These are phyloP conservation scores for Candida silvicultrix DNA, from an alignment of 805 yeast genomes.

Conservation along the genomic window DNA sequence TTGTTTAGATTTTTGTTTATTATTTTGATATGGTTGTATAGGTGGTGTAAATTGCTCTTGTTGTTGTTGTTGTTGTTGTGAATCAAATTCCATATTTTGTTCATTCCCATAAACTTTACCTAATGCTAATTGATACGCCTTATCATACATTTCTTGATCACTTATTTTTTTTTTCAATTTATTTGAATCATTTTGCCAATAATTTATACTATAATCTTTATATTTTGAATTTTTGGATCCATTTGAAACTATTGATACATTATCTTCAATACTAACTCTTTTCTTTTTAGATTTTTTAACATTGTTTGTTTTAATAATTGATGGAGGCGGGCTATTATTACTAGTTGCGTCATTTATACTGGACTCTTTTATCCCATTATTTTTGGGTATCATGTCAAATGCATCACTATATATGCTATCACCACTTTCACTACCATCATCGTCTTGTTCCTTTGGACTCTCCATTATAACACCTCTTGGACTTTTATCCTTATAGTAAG, in stretches of 20 bases:
- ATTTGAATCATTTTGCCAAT: background rate
- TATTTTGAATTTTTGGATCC: background rate
- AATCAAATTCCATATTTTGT: too few relatives aligned
- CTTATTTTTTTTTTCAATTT: slow-evolving; percentile 14
- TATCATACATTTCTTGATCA: slow-evolving; percentile 45
- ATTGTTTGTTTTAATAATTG: background rate
- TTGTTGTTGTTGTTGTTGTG: too few relatives aligned
- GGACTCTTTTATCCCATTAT: too few relatives aligned
- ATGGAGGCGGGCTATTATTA: too few relatives aligned
- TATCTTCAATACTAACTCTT: slow-evolving; percentile 4
- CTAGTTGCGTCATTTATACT: too few relatives aligned
- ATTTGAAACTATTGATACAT: background rate
- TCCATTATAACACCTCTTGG: too few relatives aligned
- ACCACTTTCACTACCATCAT: slow-evolving; percentile 7
- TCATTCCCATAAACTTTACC: slow-evolving; percentile 47
- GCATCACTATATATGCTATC: slow-evolving; percentile 3
- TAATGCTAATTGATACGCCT: slow-evolving; percentile 48
- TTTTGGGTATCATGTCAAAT: background rate
- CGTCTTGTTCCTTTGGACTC: too few relatives aligned
- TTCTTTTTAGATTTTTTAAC: background rate
- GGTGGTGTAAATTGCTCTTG: too few relatives aligned
- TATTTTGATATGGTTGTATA: background rate
- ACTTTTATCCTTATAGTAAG: too few relatives aligned
- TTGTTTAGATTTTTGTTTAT: background rate
- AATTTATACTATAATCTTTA: background rate